Conservation (phyloP, 129 eudicot species). For the Artemisia argyi region DNA sequence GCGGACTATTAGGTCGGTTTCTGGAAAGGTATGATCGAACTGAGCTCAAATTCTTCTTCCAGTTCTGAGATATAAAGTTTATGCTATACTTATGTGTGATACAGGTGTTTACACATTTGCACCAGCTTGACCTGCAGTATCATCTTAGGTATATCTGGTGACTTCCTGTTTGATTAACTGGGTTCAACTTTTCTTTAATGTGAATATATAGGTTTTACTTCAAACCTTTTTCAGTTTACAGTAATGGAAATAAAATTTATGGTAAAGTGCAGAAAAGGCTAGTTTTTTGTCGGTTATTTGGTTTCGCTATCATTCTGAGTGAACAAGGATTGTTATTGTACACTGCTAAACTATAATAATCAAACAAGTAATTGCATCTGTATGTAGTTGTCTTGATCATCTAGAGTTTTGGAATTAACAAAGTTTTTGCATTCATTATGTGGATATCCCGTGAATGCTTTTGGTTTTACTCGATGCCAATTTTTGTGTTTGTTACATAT, state of each 20-base stretch:
- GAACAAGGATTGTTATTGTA: too few relatives aligned
- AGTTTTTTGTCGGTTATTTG: background rate
- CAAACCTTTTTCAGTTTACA: background rate
- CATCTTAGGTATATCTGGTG: constrained; percentile 74
- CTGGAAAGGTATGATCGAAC: constrained; percentile 62
- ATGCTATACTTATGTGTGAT: constrained; percentile 24
- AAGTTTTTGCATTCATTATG: background rate
- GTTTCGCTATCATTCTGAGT: too few relatives aligned
- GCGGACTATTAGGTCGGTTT: constrained; percentile 87
- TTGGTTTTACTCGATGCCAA: background rate
- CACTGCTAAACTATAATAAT: too few relatives aligned
- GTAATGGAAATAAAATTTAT: background rate
- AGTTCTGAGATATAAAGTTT: background rate
- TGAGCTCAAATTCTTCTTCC: constrained; percentile 6
- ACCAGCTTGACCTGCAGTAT: constrained; percentile 79
- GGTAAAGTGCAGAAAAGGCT: background rate
- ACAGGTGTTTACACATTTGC: constrained; percentile 94
- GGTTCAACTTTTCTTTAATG: background rate
- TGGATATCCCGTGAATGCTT: constrained; percentile 5
- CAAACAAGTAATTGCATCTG: background rate
- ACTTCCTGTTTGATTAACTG: constrained; percentile 16
- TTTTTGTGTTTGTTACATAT: constrained; percentile 2
- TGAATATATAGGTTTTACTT: constrained; percentile 3
- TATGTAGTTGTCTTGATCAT: background rate
- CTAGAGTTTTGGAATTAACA: background rate